Base-by-base conservation (phyloP, 2,329 filamentous ascomycete species). In the Sclerotinia subarctica region DNA sequence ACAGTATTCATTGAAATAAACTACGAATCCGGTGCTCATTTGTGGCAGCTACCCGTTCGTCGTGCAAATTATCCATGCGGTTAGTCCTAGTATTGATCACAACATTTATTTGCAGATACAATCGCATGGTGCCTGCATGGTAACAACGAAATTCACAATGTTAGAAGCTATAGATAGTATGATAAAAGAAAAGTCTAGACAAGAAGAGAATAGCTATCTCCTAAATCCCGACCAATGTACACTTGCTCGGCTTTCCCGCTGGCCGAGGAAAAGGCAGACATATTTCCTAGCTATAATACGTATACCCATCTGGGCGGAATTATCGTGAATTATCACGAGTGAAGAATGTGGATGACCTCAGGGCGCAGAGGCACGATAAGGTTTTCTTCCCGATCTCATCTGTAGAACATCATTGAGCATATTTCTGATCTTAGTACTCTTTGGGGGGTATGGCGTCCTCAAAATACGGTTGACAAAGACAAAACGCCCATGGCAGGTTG, bases 91-190 rank as follows among this genome's bases (percentile, higher is more conserved):
- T 24, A 66, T 5, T 11, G 17, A 58, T 3, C 49, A 67, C 24
- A 63, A 26, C n/a, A 52, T 63, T 54, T 51, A 44, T 44, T 52
- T 38, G 56, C 57, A 63, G 46, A 53, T 35, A 24, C 7, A 52
- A 35, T 63, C 35, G 47, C 57, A 49, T 67, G 57, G 65, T n/a
- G 44, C 26, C 32, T 62, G 47, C 65, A 53, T 53, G 65, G 56
- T 47, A 35, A 49, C 57, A 53, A 24, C 35, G 13, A 19, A 46
- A 5, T n/a, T 2, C n/a, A 11, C 42, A 15, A 29, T 29, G 26
- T 19, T 47, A 32, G 35, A 38, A 66, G 38, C 13, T n/a, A 51
- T 49, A 21, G n/a, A 59, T 35, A 10, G 26, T n/a, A 21, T 46
- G 19, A 24, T 24, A 21, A 21, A 3, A 29, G 5, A 46, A 51